Percentiles rank a stretch among this genome's conserved stretches.
Conservation (phyloP, 2,329 filamentous ascomycete genomes). For the Fusarium nygamai region DNA sequence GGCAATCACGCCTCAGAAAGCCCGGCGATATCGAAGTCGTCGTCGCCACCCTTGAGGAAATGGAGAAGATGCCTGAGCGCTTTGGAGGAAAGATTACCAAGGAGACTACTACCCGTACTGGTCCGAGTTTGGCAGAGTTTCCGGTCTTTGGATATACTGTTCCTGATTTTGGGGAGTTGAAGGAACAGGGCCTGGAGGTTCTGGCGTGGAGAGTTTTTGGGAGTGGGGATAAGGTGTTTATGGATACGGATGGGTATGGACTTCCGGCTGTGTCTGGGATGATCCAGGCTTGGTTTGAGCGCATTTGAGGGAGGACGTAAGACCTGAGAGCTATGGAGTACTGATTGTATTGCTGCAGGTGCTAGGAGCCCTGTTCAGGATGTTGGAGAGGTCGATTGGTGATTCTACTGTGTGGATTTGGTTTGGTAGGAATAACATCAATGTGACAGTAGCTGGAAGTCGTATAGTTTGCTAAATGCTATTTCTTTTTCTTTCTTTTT, state of each 20-base stretch:
- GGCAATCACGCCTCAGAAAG: rapidly evolving
- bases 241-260: neutral
- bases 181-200: neutral
- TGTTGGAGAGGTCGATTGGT: rapidly evolving
- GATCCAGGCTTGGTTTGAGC: neutral
- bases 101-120: rapidly evolving
- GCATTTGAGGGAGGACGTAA: rapidly evolving
- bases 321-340: neutral
- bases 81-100: neutral
- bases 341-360: neutral
- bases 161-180: rapidly evolving
- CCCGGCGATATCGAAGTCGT: neutral
- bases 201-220: neutral
- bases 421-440: neutral
- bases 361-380: too few species aligned
- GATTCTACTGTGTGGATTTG: neutral
- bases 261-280: neutral
- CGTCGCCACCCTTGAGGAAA: neutral
- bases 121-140: neutral
- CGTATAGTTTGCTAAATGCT: too few species aligned
- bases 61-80: neutral
- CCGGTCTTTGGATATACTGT: neutral
- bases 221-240: neutral
- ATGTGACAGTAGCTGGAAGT: too few species aligned
- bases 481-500: too few species aligned